Base-by-base conservation (phyloP, 352 stramenopile genomes). In the Phytophthora tentaculata region DNA sequence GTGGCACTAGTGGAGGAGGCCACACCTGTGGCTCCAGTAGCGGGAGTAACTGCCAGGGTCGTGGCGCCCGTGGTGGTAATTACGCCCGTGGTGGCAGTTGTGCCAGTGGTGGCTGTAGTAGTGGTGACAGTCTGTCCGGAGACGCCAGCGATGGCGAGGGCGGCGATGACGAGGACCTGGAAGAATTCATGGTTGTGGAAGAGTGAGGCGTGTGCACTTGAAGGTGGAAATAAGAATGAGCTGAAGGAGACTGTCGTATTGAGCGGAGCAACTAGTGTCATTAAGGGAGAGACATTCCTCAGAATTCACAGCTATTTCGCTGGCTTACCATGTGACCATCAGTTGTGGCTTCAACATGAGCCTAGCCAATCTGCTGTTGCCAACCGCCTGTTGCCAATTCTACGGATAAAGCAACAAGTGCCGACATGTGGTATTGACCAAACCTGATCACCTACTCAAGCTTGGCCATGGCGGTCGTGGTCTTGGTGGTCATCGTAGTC, bases 121-220 rank as follows among this genome's bases (percentile, higher is more conserved):
- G 52, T 60, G 13, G 43, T 62, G 3, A 51, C 29, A 28, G 56
- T 17, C 50, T 77, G 65, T n/a, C 51, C 65, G 32, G 23, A 68
- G n/a, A 61, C 55, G 16, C 51, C 56, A 7, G 65, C 65, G 10
- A 74, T 29, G 20, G 70, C 70, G 41, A 77, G 47, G 9, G 70
- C 65, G 12, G 70, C 70, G 52, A 77, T 59, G 50, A 68, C 1
- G 44, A 77, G 39, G 37, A 71, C 59, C 26, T 73, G 65, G 51
- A 77, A 71, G 44, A 73, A 70, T 76, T 67, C 64, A 76, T 76
- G 5, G 23, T 69, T 59, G 48, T 51, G 48, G 24, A 12, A 23
- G 19, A 43, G 22, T 54, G 41, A 35, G 44, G 58, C 64, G 67
- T 73, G 59, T 43, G 28, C 52, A 17, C 52, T 61, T 51, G 65